Conservation (phyloP, 208 protist species). For the Acanthamoeba divionensis region DNA sequence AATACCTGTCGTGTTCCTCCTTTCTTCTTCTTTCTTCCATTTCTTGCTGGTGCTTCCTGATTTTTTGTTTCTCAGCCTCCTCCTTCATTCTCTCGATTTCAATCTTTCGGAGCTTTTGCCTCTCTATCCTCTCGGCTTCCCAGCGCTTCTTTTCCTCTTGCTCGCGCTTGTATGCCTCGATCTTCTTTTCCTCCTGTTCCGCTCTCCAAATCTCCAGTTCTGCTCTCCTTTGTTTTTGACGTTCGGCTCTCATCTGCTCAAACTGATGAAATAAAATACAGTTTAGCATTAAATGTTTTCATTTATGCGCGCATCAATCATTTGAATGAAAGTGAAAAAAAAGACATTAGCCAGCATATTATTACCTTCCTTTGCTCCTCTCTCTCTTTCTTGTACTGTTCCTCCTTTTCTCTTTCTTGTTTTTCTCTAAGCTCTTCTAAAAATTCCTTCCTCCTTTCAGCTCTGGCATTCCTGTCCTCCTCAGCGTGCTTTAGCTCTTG, state of each 20-base stretch:
- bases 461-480: neutral
- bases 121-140: neutral
- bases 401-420: slow-evolving; percentile 3
- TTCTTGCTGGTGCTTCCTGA: neutral
- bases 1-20: slow-evolving; percentile 50
- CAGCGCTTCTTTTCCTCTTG: slow-evolving; percentile 31
- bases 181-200: slow-evolving; percentile 16
- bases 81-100: neutral
- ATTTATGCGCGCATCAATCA: no score
- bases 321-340: no score
- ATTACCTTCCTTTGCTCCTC: no score
- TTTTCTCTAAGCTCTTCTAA: neutral
- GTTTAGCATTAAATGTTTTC: no score
- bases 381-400: neutral
- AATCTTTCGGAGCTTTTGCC: neutral
- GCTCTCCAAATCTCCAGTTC: neutral
- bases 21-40: neutral
- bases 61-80: neutral
- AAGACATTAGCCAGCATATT: no score
- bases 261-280: no score
- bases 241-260: neutral
- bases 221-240: neutral
- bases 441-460: neutral
- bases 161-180: neutral
- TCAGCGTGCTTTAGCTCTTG: slow-evolving; percentile 10